A percentile compares a stretch with the other conserved stretches of the same genome.
Evolutionary conservation across 148 eudicot genomes (phyloP).

Genomic region (Amaranthus hypochondriacus): DNA sequence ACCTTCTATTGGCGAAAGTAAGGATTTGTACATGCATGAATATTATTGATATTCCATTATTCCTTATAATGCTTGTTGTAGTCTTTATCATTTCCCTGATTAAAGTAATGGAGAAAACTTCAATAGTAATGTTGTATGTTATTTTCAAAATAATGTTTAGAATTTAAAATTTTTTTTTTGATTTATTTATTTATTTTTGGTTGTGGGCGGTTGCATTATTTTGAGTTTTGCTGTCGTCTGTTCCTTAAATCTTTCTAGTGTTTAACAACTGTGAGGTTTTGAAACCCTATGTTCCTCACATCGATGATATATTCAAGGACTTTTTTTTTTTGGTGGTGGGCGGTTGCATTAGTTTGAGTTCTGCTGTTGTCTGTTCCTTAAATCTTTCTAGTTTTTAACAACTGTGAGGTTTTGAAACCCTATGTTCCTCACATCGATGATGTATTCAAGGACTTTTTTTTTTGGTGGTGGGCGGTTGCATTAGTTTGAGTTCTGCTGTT

Average conservation of each 20-base stretch:
- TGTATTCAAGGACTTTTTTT: constrained; percentile 80
- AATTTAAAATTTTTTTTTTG: too few relatives aligned
- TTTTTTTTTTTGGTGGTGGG: constrained; percentile 21
- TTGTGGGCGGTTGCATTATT: too few relatives aligned
- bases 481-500: too few relatives aligned
- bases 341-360: too few relatives aligned
- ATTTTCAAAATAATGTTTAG: too few relatives aligned
- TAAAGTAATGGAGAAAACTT: neutral
- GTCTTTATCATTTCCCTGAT: neutral
- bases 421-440: constrained; percentile 95
- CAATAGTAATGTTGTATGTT: neutral
- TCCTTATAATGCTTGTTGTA: neutral
- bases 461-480: too few relatives aligned
- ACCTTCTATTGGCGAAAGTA: neutral
- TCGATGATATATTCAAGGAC: constrained; percentile 98
- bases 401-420: constrained; percentile 92
- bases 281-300: constrained; percentile 87
- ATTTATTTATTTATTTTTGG: too few relatives aligned
- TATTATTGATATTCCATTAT: neutral
- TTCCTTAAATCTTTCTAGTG: constrained; percentile 63
- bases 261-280: constrained; percentile 94
- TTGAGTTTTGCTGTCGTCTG: neutral
- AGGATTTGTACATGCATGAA: neutral
- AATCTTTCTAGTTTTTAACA: constrained; percentile 70
- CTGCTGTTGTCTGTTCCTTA: constrained; percentile 33